Evolutionary conservation across 208 protist genomes (phyloP).

Genomic region (Wallacemonas sp.): DNA sequence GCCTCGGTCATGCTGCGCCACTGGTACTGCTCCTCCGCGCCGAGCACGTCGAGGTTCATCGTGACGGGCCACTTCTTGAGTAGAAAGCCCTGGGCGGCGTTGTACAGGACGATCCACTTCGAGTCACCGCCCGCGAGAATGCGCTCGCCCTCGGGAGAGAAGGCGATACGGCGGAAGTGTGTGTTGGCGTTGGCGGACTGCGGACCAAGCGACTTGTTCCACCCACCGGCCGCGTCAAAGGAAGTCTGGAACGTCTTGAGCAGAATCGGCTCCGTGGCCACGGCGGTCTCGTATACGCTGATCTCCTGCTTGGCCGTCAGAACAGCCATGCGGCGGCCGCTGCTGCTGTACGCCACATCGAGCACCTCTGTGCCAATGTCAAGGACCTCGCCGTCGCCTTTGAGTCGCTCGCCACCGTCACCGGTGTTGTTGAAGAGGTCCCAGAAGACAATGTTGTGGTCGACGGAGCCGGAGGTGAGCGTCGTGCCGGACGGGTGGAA

Average conservation of each 20-base stretch:
- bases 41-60: conserved; percentile 85
- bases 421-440: conserved; percentile 84
- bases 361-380: conserved; percentile 85
- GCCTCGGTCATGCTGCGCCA: conserved; percentile 85
- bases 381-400: conserved; percentile 81
- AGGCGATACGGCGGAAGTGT: conserved; percentile 84
- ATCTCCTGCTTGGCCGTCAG: conserved; percentile 86
- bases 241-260: conserved; percentile 85
- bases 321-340: conserved; percentile 82
- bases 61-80: conserved; percentile 91
- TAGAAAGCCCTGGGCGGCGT: conserved; percentile 87
- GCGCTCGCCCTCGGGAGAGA: conserved; percentile 88
- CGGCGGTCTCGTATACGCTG: conserved; percentile 82
- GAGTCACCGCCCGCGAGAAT: conserved; percentile 87
- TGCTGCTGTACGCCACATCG: conserved; percentile 82
- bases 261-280: conserved; percentile 82
- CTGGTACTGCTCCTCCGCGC: conserved; percentile 90
- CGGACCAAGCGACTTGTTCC: conserved; percentile 80
- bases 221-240: conserved; percentile 86
- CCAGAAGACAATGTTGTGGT: conserved; percentile 90
- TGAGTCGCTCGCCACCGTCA: conserved; percentile 84
- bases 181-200: conserved; percentile 81
- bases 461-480: conserved; percentile 84
- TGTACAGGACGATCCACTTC: conserved; percentile 90
- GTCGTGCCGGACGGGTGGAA: conserved; percentile 90